Evolutionary conservation across 306 rosid species (phyloP).

Genomic region (Quercus parvula): DNA sequence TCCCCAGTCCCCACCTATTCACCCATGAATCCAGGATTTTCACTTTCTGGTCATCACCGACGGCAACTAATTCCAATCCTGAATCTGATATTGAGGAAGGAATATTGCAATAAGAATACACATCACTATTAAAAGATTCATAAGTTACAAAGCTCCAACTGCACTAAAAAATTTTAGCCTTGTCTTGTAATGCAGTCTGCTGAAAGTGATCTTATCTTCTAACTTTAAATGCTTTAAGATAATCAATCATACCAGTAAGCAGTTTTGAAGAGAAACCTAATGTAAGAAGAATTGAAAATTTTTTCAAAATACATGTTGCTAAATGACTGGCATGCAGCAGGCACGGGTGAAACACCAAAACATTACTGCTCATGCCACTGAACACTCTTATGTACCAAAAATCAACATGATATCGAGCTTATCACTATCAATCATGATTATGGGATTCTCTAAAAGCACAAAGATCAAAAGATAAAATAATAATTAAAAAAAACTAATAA

Average conservation of each 20-base stretch:
- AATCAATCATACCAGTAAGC: neutral
- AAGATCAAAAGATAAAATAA: neutral
- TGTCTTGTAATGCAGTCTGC: neutral
- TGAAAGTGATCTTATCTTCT: neutral
- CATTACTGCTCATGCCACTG: neutral
- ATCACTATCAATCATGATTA: neutral
- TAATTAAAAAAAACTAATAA: neutral
- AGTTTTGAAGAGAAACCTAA: neutral
- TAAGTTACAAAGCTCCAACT: neutral
- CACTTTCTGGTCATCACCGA: neutral
- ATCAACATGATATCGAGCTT: neutral
- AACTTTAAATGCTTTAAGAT: neutral
- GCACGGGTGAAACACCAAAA: neutral
- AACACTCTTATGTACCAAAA: neutral
- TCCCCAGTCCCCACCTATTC: neutral
- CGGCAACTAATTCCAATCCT: neutral
- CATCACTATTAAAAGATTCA: neutral
- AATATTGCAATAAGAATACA: neutral
- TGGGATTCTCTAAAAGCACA: neutral
- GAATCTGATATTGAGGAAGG: neutral
- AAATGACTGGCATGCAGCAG: neutral
- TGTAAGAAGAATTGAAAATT: neutral
- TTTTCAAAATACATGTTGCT: neutral
- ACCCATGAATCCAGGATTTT: neutral
- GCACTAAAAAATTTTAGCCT: neutral